These are phyloP conservation scores for Alnus glutinosa DNA, from an alignment of 306 rosid genomes.

Conservation along the genomic window DNA sequence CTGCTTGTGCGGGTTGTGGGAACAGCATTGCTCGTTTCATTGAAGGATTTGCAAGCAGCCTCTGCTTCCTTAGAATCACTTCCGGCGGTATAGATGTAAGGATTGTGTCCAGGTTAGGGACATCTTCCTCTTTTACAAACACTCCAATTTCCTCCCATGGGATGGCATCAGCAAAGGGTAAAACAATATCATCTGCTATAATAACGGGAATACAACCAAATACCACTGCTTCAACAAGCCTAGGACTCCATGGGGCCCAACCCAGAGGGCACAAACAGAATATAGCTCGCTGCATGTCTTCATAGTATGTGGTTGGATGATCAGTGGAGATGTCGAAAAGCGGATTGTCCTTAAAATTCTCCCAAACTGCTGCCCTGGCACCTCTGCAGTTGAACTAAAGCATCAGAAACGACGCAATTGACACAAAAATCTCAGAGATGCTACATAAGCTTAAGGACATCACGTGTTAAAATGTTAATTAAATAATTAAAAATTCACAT, in stretches of 20 bases:
- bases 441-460: background rate
- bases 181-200: constrained; percentile 92
- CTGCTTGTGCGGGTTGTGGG: constrained; percentile 86
- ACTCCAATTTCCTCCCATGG: constrained; percentile 99
- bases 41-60: constrained; percentile 94
- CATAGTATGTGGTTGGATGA: constrained; percentile 94
- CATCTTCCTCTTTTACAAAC: constrained; percentile 81
- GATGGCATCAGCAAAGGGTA: constrained; percentile 96
- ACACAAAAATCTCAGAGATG: background rate
- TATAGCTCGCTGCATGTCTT: constrained; percentile 96
- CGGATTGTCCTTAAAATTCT: constrained; percentile 94
- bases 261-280: constrained; percentile 97
- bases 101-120: constrained; percentile 80
- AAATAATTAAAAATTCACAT: too few relatives aligned
- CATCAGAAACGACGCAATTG: background rate
- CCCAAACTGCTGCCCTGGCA: constrained; percentile 98
- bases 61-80: constrained; percentile 78
- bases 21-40: constrained; percentile 97
- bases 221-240: constrained; percentile 93
- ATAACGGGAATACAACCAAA: constrained; percentile 97
- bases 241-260: constrained; percentile 99
- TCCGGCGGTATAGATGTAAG: constrained; percentile 90
- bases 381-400: constrained; percentile 49
- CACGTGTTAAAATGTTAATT: too few relatives aligned
- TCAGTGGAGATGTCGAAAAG: constrained; percentile 92